Base-by-base conservation (phyloP, 2,329 filamentous ascomycete genomes). In the Emergomyces africanus region DNA sequence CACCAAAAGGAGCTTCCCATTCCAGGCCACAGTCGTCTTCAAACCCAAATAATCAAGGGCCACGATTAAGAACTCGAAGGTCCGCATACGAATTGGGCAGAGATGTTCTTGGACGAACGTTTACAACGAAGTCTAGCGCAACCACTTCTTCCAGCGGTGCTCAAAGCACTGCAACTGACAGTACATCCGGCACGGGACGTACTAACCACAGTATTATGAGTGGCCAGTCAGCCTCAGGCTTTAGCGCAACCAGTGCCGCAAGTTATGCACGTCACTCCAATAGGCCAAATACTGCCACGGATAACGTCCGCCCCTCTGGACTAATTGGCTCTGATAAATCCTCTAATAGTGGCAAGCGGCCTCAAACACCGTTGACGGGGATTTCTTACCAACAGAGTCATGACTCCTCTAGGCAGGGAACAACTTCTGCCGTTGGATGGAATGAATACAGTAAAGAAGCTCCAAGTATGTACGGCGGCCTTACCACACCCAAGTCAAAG, bases 231-330 rank as follows among this genome's bases (percentile, higher is more conserved):
- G 94, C 94, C 0, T 86, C 91, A 56, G 92, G 83, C 14, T 90
- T 96, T 73, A 97, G 92, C 71, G 89, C 90, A 56, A 97, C 94
- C 18, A 97, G 94, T 73, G 94, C 94, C 18, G 94, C 91, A 58
- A 97, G 92, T 73, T 83, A 95, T 64, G 91, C 90, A 35, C 84
- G 91, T 62, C 88, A 88, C 68, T 87, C 86, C 64, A 73, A 72
- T 70, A 76, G 72, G 69, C 79, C 67, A 55, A 78, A 67, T 72
- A 78, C 75, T 20, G 72, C 74, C 18, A 69, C 73, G 51, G 72
- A 73, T 60, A 54, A 33, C 9, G 10, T 71, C 50, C 69, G 73
- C 28, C 71, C 71, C 14, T 69, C 71, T 58, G 74, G 70, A 5
- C 70, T 72, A 59, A 72, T 68, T 59, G 74, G 73, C 62, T 66